Conservation (phyloP, 495 filamentous ascomycete species). For the Xylaria acuta region DNA sequence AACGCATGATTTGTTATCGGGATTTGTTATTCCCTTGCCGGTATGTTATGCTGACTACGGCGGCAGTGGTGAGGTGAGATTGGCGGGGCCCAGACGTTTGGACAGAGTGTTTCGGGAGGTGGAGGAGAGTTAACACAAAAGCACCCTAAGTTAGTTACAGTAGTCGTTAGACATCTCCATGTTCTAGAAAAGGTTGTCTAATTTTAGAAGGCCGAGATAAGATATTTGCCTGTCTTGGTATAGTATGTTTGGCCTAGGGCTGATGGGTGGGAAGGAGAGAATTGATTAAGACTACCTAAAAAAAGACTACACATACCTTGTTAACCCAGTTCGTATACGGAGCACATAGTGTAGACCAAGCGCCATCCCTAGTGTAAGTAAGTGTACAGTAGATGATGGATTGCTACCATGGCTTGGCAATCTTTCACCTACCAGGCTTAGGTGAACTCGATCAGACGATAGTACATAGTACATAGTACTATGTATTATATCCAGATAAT, state of each 20-base stretch:
- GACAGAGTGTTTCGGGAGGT: slow-evolving; percentile 3
- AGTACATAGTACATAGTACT: too few relatives aligned
- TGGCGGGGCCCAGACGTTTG: neutral
- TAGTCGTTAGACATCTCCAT: neutral
- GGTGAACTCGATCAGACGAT: neutral
- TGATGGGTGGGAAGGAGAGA: slow-evolving; percentile 5
- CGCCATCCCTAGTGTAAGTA: too few relatives aligned
- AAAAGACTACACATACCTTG: slow-evolving; percentile 15
- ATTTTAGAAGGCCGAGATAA: slow-evolving; percentile 11
- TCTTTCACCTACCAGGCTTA: neutral
- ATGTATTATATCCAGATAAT: neutral
- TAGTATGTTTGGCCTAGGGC: neutral
- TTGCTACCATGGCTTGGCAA: neutral
- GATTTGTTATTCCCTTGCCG: slow-evolving; percentile 24
- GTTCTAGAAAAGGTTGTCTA: slow-evolving; percentile 12
- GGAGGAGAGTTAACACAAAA: neutral
- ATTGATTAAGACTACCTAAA: neutral
- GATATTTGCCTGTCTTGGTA: neutral
- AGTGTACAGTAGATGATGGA: neutral
- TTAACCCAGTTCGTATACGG: neutral
- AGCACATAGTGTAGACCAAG: neutral
- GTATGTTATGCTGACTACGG: slow-evolving; percentile 17
- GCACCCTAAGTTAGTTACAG: neutral
- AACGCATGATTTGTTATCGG: slow-evolving; percentile 12
- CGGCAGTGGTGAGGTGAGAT: slow-evolving; percentile 21